phyloP scores from a whole-genome alignment of 225 moss, liverwort and hornwort species.

The Pseudoscleropodium purum region DNA sequence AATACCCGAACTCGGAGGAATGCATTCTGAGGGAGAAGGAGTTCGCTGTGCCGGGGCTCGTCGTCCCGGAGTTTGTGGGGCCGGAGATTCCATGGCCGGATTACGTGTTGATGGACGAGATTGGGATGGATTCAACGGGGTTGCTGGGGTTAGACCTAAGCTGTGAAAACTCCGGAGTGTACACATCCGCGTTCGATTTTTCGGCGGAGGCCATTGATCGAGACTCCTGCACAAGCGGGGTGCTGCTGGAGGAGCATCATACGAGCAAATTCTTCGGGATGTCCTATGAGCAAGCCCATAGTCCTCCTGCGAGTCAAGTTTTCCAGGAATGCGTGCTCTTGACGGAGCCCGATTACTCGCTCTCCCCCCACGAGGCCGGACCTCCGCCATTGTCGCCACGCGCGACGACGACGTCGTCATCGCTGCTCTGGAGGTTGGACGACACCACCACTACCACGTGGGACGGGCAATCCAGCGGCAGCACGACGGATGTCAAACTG shows the following conservation, averaged over 20 bases:
- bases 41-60: neutral
- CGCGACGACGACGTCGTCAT: constrained; percentile 3
- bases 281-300: constrained; percentile 15
- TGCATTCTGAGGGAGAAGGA: constrained; percentile 20
- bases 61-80: neutral
- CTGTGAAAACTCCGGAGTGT: constrained; percentile 40
- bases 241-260: constrained; percentile 19
- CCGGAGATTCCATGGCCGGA: constrained; percentile 35
- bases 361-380: constrained; percentile 3
- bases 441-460: constrained; percentile 6
- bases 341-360: constrained; percentile 25
- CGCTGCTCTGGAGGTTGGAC: constrained; percentile 16
- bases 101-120: constrained; percentile 23
- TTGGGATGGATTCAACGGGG: constrained; percentile 21
- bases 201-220: constrained; percentile 37
- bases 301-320: neutral
- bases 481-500: constrained; percentile 1
- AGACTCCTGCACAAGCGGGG: constrained; percentile 35
- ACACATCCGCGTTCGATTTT: constrained; percentile 38
- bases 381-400: neutral
- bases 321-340: constrained; percentile 36
- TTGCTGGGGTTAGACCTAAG: constrained; percentile 33
- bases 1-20: neutral
- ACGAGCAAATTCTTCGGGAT: constrained; percentile 21
- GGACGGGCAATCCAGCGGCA: constrained; percentile 34